Evolutionary conservation across 768 basidiomycete genomes (phyloP).

Genomic region (Hortiboletus flavorubellus): DNA sequence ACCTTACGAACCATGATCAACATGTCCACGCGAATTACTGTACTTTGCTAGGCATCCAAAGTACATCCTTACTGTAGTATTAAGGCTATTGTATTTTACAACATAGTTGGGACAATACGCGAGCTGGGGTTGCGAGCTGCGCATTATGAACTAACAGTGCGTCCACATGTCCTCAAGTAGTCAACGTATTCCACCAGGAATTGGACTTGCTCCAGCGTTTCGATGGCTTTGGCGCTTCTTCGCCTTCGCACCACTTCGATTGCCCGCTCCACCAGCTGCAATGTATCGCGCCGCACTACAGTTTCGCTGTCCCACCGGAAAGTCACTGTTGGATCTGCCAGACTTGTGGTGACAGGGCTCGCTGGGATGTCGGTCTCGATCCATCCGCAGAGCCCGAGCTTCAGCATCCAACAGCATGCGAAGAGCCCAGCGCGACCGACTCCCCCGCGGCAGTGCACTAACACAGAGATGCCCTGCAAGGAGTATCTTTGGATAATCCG

Average conservation of each 20-base stretch:
- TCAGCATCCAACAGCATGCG: slow-evolving; percentile 90
- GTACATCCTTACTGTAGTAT: background rate
- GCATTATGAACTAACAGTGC: background rate
- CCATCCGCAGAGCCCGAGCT: slow-evolving; percentile 86
- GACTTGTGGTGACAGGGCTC: slow-evolving; percentile 3
- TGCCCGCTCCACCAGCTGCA: slow-evolving; percentile 68
- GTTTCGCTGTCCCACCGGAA: slow-evolving; percentile 23
- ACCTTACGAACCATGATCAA: no score
- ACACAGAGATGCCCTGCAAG: slow-evolving; percentile 61
- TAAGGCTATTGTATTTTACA: slow-evolving; percentile 3
- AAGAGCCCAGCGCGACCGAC: slow-evolving; percentile 91
- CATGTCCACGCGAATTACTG: background rate
- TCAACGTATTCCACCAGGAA: slow-evolving; percentile 79
- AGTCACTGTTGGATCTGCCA: background rate
- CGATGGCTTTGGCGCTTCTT: slow-evolving; percentile 86
- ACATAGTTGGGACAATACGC: background rate
- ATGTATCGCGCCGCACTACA: slow-evolving; percentile 40
- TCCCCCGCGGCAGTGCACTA: slow-evolving; percentile 92
- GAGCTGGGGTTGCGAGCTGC: no score
- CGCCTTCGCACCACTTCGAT: slow-evolving; percentile 72
- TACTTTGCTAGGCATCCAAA: background rate
- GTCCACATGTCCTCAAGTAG: slow-evolving; percentile 39
- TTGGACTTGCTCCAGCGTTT: slow-evolving; percentile 89
- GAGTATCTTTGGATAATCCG: slow-evolving; percentile 70
- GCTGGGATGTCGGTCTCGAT: slow-evolving; percentile 30